These are phyloP conservation scores for Xylaria curta DNA, from an alignment of 495 filamentous ascomycete species.

Conservation along the genomic window DNA sequence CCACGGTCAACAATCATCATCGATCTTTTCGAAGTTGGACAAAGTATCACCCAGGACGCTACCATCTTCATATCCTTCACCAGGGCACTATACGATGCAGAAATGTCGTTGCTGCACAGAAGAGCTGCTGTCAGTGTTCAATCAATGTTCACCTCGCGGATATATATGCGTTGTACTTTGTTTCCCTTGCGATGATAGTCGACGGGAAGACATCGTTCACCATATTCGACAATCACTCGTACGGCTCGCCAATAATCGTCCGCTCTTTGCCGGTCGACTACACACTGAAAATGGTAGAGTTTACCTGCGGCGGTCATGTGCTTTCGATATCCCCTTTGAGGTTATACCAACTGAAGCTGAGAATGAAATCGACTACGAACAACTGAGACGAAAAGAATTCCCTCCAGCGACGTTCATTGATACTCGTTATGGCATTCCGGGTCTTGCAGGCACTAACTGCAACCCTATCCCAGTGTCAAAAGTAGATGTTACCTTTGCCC, in stretches of 20 bases:
- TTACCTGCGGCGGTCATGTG: slow-evolving; percentile 35
- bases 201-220: slow-evolving; percentile 32
- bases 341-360: slow-evolving; percentile 30
- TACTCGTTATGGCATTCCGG: slow-evolving; percentile 31
- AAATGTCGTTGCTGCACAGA: slow-evolving; percentile 17
- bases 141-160: slow-evolving; percentile 43
- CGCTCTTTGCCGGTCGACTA: slow-evolving; percentile 44
- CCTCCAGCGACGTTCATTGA: slow-evolving; percentile 40
- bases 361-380: slow-evolving; percentile 35
- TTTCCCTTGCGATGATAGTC: slow-evolving; percentile 41
- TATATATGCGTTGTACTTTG: slow-evolving; percentile 45
- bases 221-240: slow-evolving; percentile 38
- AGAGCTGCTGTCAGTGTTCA: slow-evolving; percentile 42
- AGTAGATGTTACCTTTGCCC: slow-evolving; percentile 39
- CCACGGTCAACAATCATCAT: slow-evolving; percentile 1
- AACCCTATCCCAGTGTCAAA: slow-evolving; percentile 40
- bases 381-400: slow-evolving; percentile 37
- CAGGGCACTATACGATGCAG: slow-evolving; percentile 19
- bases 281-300: slow-evolving; percentile 37
- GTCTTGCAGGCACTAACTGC: slow-evolving; percentile 28
- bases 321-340: slow-evolving; percentile 39
- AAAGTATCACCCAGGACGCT: slow-evolving; percentile 18
- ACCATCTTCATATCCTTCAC: background rate
- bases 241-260: slow-evolving; percentile 35
- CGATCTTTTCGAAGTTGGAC: background rate